These are phyloP conservation scores for Cladobotryum protrusum DNA, from an alignment of 2,329 filamentous ascomycete species.

Conservation along the genomic window DNA sequence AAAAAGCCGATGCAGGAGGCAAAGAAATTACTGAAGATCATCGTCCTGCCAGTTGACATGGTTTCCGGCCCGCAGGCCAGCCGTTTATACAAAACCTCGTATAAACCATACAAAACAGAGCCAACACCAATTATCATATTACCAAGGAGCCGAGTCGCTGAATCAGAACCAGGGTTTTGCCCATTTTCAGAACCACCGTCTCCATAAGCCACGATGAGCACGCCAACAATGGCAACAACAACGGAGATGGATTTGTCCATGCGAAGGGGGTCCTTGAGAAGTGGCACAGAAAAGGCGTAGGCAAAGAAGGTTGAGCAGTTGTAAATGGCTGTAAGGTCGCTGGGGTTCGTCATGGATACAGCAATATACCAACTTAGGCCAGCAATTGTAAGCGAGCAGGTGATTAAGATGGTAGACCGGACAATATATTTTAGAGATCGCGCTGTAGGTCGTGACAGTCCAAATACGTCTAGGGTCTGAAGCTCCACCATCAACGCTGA, in stretches of 20 bases:
- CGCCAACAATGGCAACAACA: constrained; percentile 77
- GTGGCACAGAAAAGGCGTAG: constrained; percentile 89
- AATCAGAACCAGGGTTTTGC: constrained; percentile 42
- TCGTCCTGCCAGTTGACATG: constrained; percentile 75
- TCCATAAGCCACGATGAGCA: constrained; percentile 92
- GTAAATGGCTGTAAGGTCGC: constrained; percentile 95
- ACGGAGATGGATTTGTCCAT: constrained; percentile 84
- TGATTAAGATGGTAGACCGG: constrained; percentile 73
- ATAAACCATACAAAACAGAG: constrained; percentile 89
- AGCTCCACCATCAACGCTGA: constrained; percentile 78
- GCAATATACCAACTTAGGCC: constrained; percentile 95
- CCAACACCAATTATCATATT: constrained; percentile 90
- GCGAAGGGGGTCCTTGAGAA: constrained; percentile 78
- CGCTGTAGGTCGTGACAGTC: constrained; percentile 28
- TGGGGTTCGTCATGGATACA: constrained; percentile 86
- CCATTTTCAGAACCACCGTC: constrained; percentile 49
- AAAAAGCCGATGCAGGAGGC: constrained; percentile 82
- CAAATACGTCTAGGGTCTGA: constrained; percentile 62
- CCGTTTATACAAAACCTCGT: constrained; percentile 95
- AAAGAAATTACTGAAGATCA: constrained; percentile 92
- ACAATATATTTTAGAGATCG: constrained; percentile 57
- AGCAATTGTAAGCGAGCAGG: constrained; percentile 78
- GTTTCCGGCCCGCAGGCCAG: constrained; percentile 90
- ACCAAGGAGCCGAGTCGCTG: constrained; percentile 66
- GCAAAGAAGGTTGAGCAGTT: constrained; percentile 99